These are phyloP conservation scores for Candida verbasci DNA, from an alignment of 805 yeast genomes.

Conservation along the genomic window DNA sequence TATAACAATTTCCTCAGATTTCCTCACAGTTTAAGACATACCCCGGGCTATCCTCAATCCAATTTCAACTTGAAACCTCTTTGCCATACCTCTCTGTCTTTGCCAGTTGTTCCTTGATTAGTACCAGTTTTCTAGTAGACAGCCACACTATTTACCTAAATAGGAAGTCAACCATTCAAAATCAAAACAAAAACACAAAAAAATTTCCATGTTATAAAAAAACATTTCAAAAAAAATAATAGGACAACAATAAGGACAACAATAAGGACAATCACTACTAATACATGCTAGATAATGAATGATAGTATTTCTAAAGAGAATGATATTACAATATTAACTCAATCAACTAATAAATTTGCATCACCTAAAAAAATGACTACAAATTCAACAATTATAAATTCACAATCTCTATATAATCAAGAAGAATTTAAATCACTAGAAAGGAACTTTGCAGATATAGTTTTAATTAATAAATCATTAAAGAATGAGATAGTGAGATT, in stretches of 20 bases:
- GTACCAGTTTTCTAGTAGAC: too few species aligned
- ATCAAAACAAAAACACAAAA: slow-evolving; percentile 2
- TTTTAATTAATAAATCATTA: slow-evolving; percentile 22
- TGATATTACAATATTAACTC: not conserved
- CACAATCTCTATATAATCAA: not conserved
- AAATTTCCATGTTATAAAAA: not conserved
- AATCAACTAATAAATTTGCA: not conserved
- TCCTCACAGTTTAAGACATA: too few species aligned
- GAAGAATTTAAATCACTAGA: slow-evolving; percentile 8
- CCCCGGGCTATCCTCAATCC: too few species aligned
- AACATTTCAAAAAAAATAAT: not conserved
- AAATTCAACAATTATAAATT: not conserved
- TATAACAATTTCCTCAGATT: too few species aligned
- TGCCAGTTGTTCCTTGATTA: too few species aligned
- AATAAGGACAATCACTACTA: too few species aligned
- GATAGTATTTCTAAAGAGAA: slow-evolving; percentile 1
- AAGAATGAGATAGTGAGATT: slow-evolving; percentile 25
- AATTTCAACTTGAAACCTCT: too few species aligned
- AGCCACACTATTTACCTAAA: too few species aligned
- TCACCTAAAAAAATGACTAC: slow-evolving; percentile 1
- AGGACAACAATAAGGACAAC: too few species aligned
- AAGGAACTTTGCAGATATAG: slow-evolving; percentile 27
- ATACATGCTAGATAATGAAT: slow-evolving; percentile 1
- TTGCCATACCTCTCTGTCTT: too few species aligned
- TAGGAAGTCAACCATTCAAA: not conserved